Percentiles rank a stretch among this genome's conserved stretches.
Conservation (phyloP, 148 eudicot species). For the Rhododendron ovatum region DNA sequence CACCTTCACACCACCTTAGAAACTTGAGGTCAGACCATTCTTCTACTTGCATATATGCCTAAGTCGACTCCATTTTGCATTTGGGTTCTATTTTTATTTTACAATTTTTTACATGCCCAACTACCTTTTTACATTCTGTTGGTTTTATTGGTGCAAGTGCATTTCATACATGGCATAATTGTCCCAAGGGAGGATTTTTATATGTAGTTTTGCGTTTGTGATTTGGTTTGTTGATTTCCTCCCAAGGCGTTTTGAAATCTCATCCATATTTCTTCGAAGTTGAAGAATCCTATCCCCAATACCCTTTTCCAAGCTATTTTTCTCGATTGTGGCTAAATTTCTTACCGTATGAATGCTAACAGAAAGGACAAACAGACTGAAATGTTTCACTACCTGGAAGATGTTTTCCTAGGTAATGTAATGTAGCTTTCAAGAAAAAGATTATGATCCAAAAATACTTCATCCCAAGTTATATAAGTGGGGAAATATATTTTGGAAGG, state of each 20-base stretch:
- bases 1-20: neutral
- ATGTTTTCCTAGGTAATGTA: neutral
- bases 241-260: neutral
- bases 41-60: neutral
- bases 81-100: neutral
- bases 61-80: neutral
- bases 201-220: neutral
- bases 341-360: neutral
- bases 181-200: neutral
- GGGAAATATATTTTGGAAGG: too few species aligned
- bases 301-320: neutral
- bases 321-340: neutral
- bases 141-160: neutral
- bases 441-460: too few species aligned
- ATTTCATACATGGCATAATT: neutral
- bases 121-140: neutral
- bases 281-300: neutral
- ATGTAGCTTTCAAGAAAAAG: too few species aligned
- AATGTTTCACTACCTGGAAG: neutral
- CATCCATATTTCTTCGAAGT: neutral
- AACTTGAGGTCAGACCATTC: neutral
- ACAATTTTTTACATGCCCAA: neutral
- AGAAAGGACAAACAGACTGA: neutral
- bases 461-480: too few species aligned
- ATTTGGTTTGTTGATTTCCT: neutral